These are phyloP conservation scores for Xylariaceae sp. DNA, from an alignment of 2,329 filamentous ascomycete genomes.

Conservation along the genomic window DNA sequence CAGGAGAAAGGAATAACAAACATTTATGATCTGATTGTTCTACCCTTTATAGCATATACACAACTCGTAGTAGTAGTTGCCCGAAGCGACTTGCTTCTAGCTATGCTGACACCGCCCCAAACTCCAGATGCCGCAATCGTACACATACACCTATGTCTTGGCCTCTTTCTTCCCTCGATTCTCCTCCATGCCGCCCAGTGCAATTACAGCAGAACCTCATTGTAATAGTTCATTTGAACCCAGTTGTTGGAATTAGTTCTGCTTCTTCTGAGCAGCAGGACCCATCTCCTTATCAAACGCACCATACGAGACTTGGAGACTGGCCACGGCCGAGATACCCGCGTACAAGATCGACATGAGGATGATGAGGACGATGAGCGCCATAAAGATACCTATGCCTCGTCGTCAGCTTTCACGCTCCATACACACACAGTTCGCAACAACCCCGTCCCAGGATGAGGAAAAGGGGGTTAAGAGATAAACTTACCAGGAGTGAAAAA, in stretches of 20 bases:
- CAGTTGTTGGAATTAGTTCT: slow-evolving; percentile 39
- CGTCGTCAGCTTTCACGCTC: not conserved
- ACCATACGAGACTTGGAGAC: slow-evolving; percentile 85
- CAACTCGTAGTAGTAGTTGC: slow-evolving; percentile 2
- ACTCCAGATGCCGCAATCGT: slow-evolving; percentile 16
- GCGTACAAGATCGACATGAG: slow-evolving; percentile 76
- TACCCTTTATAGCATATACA: not conserved
- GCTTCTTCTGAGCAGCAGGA: slow-evolving; percentile 83
- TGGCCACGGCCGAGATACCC: slow-evolving; percentile 72
- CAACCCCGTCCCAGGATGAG: not conserved
- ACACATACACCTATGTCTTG: slow-evolving; percentile 11
- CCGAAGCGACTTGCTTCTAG: slow-evolving; percentile 8
- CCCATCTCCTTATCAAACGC: slow-evolving; percentile 97
- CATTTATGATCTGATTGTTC: too few relatives aligned
- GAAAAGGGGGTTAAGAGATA: not conserved
- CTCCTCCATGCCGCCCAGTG: too few relatives aligned
- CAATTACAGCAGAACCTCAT: too few relatives aligned
- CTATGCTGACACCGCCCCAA: slow-evolving; percentile 15
- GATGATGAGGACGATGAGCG: slow-evolving; percentile 66
- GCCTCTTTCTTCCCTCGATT: not conserved
- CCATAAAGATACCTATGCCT: slow-evolving; percentile 80
- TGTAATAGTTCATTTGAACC: too few relatives aligned
- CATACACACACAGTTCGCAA: slow-evolving; percentile 10
- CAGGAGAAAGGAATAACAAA: too few relatives aligned
- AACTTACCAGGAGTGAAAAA: slow-evolving; percentile 82